Conservation (phyloP, 495 filamentous ascomycete species). For the Viridothelium virens region DNA sequence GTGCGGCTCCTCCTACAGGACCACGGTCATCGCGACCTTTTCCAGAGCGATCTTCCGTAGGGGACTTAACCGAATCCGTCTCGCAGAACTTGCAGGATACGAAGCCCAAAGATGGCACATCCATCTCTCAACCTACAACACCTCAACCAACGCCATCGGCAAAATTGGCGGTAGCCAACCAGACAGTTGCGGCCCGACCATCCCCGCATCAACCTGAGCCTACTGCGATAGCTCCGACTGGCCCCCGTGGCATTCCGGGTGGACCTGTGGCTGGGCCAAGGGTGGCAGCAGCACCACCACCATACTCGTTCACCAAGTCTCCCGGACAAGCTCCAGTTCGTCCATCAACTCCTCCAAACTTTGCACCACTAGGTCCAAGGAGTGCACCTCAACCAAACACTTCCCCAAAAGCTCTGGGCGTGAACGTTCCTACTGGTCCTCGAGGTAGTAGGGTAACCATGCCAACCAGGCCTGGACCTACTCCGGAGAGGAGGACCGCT, state of each 20-base stretch:
- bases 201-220: neutral
- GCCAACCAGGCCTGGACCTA: constrained; percentile 2
- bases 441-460: constrained; percentile 31
- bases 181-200: neutral
- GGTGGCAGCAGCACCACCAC: constrained; percentile 4
- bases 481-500: constrained; percentile 18
- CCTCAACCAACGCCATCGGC: neutral
- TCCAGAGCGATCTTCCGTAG: neutral
- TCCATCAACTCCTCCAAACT: constrained; percentile 21
- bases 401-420: constrained; percentile 29
- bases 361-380: constrained; percentile 28
- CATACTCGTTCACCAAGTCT: constrained; percentile 6
- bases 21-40: constrained; percentile 4
- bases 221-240: constrained; percentile 2
- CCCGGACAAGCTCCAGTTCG: constrained; percentile 9
- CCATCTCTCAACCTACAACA: neutral
- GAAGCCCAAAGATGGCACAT: neutral
- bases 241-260: constrained; percentile 10
- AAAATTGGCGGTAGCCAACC: neutral
- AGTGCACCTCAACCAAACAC: constrained; percentile 26
- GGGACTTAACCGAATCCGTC: neutral
- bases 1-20: neutral
- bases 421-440: constrained; percentile 36
- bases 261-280: constrained; percentile 16
- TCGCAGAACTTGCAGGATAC: neutral